These are phyloP conservation scores for Debaryomycetaceae sp. DNA, from an alignment of 1,139 yeast species.

Conservation along the genomic window DNA sequence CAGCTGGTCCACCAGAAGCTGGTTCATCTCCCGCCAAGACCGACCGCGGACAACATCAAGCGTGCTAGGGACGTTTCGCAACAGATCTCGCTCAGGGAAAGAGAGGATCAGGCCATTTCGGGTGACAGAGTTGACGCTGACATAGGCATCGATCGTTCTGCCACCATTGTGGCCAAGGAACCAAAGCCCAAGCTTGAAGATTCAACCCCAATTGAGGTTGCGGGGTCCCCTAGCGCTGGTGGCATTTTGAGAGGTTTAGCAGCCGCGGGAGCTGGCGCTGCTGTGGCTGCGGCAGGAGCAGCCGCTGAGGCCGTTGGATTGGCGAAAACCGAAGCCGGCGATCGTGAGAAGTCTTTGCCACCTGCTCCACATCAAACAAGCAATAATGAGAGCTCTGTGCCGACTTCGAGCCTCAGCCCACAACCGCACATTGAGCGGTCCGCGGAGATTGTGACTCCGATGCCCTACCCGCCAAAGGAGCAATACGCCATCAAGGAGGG, in stretches of 20 bases:
- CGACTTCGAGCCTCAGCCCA: no score
- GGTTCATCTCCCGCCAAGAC: constrained; percentile 34
- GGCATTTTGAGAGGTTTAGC: neutral
- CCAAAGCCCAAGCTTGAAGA: constrained; percentile 2
- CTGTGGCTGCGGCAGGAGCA: constrained; percentile 2
- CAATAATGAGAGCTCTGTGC: no score
- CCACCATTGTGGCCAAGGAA: constrained; percentile 3
- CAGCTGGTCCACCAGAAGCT: neutral
- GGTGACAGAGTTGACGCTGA: constrained; percentile 1
- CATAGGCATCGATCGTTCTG: constrained; percentile 2
- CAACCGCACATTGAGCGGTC: no score
- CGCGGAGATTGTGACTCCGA: no score
- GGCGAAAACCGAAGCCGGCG: neutral
- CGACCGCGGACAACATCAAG: constrained; percentile 26
- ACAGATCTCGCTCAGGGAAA: constrained; percentile 11
- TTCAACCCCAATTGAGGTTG: constrained; percentile 1
- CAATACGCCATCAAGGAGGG: no score
- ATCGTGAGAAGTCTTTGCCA: constrained; percentile 3
- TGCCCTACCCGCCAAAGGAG: no score
- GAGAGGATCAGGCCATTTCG: constrained; percentile 1
- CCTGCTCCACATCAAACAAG: constrained; percentile 1
- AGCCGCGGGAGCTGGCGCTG: constrained; percentile 2
- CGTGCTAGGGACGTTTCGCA: constrained; percentile 31
- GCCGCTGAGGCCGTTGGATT: constrained; percentile 3
- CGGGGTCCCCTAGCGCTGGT: constrained; percentile 1